Conservation (phyloP, 106 monocot species). For the Posidonia australis region DNA sequence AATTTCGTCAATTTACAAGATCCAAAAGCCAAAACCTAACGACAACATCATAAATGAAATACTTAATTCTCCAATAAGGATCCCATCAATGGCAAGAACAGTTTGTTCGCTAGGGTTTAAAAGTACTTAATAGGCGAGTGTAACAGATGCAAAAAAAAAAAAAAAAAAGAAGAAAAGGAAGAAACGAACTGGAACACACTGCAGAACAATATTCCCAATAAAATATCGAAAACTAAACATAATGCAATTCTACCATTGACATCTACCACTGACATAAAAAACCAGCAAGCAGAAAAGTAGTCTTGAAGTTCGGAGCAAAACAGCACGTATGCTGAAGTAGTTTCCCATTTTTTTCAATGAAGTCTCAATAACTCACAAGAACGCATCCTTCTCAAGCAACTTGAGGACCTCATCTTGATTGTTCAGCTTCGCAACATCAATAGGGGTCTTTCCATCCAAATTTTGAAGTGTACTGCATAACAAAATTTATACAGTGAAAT, state of each 20-base stretch:
- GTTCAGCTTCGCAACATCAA: conserved; percentile 94
- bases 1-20: background rate
- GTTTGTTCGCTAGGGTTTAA: background rate
- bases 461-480: conserved; percentile 75
- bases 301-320: background rate
- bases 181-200: background rate
- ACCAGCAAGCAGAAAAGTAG: background rate
- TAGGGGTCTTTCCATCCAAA: conserved; percentile 87
- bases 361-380: conserved; percentile 33
- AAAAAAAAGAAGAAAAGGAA: background rate
- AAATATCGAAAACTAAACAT: background rate
- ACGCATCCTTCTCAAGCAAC: conserved; percentile 92
- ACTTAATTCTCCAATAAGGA: no score
- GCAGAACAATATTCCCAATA: background rate
- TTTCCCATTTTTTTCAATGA: background rate
- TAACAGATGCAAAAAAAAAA: background rate
- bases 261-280: background rate
- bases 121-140: background rate
- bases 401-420: conserved; percentile 88
- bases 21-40: background rate
- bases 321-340: background rate
- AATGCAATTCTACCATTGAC: background rate
- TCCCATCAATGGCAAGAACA: background rate
- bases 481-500: background rate
- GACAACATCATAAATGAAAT: no score